phyloP scores from a whole-genome alignment of 1,139 yeast genomes.

The Kurtzmaniella quercitrusa region DNA sequence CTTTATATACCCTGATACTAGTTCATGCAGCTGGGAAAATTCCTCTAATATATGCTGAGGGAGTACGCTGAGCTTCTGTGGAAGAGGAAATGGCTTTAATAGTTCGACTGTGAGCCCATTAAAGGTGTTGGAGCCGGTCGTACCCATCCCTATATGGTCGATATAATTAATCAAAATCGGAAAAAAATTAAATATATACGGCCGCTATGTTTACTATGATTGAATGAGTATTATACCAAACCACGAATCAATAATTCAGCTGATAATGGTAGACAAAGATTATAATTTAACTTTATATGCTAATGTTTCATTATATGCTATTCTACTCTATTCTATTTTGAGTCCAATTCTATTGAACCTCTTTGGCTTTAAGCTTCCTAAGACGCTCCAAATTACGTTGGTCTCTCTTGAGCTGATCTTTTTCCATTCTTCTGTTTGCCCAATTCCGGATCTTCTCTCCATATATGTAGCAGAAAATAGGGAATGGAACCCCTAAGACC shows the following conservation, averaged over 20 bases:
- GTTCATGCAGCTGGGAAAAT: constrained; percentile 23
- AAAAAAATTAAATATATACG: no score
- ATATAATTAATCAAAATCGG: not conserved
- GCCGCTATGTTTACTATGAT: no score
- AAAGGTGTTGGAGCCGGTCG: not conserved
- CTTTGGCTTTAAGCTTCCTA: constrained; percentile 11
- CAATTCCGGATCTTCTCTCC: constrained; percentile 54
- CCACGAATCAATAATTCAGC: no score
- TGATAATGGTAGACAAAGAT: no score
- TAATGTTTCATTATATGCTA: not conserved
- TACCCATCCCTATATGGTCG: not conserved
- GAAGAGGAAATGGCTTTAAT: constrained; percentile 27
- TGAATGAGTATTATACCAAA: no score
- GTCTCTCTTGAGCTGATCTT: constrained; percentile 38
- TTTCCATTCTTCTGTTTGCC: constrained; percentile 47
- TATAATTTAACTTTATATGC: not conserved
- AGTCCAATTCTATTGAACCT: not conserved
- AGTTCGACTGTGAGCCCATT: constrained; percentile 10
- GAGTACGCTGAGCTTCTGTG: constrained; percentile 22
- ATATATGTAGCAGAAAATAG: constrained; percentile 49
- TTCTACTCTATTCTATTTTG: not conserved
- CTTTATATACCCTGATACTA: constrained; percentile 31
- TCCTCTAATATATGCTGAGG: constrained; percentile 25
- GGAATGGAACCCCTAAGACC: constrained; percentile 60
- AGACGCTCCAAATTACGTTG: constrained; percentile 27